These are phyloP conservation scores for Linaria vulgaris DNA, from an alignment of 257 asterid genomes.

Conservation along the genomic window DNA sequence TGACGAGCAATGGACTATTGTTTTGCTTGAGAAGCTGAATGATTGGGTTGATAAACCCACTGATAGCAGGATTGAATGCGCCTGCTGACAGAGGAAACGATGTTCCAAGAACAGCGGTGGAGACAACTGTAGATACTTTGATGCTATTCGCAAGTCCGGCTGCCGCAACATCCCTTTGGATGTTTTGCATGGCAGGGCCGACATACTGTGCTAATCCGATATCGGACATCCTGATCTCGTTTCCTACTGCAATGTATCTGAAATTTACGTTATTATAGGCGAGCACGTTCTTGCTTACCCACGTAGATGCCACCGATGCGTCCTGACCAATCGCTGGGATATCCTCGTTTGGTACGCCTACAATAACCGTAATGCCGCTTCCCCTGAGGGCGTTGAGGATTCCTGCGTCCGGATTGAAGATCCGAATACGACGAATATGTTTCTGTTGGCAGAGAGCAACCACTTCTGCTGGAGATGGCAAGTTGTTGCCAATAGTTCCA, in stretches of 20 bases:
- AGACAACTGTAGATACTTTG: constrained; percentile 31
- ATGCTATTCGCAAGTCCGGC: constrained; percentile 16
- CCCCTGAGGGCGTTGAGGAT: constrained; percentile 36
- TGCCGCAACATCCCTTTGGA: constrained; percentile 12
- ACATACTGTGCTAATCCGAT: constrained; percentile 20
- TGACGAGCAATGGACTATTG: constrained; percentile 32
- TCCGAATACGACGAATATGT: constrained; percentile 27
- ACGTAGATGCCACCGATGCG: constrained; percentile 22
- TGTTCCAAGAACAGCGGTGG: constrained; percentile 18
- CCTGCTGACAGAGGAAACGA: constrained; percentile 41
- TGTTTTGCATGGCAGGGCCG: constrained; percentile 32
- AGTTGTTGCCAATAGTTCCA: constrained; percentile 37
- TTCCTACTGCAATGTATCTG: constrained; percentile 37
- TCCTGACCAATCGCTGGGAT: constrained; percentile 23
- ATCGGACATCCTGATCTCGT: constrained; percentile 32
- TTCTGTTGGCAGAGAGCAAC: constrained; percentile 32
- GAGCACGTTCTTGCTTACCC: constrained; percentile 35
- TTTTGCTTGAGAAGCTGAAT: constrained; percentile 21
- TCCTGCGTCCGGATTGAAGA: constrained; percentile 37
- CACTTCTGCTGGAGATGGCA: constrained; percentile 29
- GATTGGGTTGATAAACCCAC: constrained; percentile 19
- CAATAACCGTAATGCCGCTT: constrained; percentile 24
- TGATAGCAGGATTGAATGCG: neutral
- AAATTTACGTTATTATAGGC: constrained; percentile 18
- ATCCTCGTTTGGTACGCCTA: constrained; percentile 36